phyloP scores from a whole-genome alignment of 495 filamentous ascomycete species.

The Penicillium chermesinum region DNA sequence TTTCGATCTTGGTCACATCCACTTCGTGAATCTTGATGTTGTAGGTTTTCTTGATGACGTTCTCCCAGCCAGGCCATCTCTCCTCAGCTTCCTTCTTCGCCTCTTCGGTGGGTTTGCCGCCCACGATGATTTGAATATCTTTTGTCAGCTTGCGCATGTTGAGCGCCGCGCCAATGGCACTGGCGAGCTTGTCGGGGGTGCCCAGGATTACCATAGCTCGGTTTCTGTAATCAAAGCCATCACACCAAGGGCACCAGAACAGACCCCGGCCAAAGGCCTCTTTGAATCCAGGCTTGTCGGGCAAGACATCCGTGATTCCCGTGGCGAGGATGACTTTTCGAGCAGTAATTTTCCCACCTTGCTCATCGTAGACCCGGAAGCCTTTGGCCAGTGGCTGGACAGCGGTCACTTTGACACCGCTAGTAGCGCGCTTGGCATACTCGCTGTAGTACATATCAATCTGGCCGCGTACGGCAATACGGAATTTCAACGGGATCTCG shows the following conservation, averaged over 20 bases:
- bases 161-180: conserved; percentile 25
- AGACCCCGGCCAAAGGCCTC: conserved; percentile 45
- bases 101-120: conserved; percentile 44
- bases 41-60: conserved; percentile 2
- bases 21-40: conserved; percentile 2
- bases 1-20: conserved; percentile 4
- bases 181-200: conserved; percentile 20
- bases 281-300: conserved; percentile 31
- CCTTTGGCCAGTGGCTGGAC: conserved; percentile 8
- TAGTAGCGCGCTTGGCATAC: conserved; percentile 9
- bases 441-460: conserved; percentile 7
- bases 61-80: conserved; percentile 11
- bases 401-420: conserved; percentile 6
- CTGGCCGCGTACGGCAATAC: conserved; percentile 6
- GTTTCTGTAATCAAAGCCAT: conserved; percentile 43
- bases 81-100: conserved; percentile 4
- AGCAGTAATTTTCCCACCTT: conserved; percentile 4
- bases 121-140: conserved; percentile 46
- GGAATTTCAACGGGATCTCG: conserved; percentile 4
- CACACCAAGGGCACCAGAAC: conserved; percentile 50
- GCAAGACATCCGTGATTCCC: conserved; percentile 41
- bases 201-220: conserved; percentile 31
- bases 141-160: conserved; percentile 39
- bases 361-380: conserved; percentile 8
- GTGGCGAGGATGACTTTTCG: conserved; percentile 41